Conservation (phyloP, 257 asterid genomes). For the Przewalskia tangutica region DNA sequence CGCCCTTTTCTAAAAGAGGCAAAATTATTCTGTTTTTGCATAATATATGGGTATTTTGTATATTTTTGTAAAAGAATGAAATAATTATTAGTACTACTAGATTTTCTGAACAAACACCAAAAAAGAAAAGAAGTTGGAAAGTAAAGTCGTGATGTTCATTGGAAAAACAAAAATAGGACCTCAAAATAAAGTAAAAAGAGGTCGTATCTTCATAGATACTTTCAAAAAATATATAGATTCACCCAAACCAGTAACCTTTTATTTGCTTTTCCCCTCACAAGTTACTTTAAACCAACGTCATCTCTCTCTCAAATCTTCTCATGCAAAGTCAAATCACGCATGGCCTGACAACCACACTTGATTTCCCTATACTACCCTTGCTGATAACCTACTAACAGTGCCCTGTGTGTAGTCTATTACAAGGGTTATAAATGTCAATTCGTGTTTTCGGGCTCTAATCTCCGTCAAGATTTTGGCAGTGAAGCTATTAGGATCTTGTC, state of each 20-base stretch:
- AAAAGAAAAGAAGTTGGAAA: not conserved
- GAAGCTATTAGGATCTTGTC: not conserved
- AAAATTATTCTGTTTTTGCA: too few species aligned
- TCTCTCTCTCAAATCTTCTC: not conserved
- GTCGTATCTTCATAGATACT: not conserved
- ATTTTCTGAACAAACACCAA: not conserved
- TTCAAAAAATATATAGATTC: not conserved
- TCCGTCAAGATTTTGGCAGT: not conserved
- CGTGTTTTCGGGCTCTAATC: not conserved
- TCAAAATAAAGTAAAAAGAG: not conserved
- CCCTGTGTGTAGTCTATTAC: not conserved
- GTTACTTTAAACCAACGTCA: slow-evolving; percentile 6
- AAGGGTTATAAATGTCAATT: not conserved
- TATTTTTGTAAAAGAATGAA: too few species aligned
- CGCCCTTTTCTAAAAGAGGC: too few species aligned
- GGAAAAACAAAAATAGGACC: not conserved
- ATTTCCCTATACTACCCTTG: not conserved
- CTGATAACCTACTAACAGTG: not conserved
- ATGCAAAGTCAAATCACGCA: slow-evolving; percentile 15
- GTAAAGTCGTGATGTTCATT: not conserved
- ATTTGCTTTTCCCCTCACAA: not conserved
- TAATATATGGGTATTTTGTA: too few species aligned
- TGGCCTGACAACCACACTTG: not conserved
- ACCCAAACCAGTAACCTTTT: not conserved
- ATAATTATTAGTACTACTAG: too few species aligned